These are phyloP conservation scores for Grosmannia serpens DNA, from an alignment of 2,329 filamentous ascomycete species.

Conservation along the genomic window DNA sequence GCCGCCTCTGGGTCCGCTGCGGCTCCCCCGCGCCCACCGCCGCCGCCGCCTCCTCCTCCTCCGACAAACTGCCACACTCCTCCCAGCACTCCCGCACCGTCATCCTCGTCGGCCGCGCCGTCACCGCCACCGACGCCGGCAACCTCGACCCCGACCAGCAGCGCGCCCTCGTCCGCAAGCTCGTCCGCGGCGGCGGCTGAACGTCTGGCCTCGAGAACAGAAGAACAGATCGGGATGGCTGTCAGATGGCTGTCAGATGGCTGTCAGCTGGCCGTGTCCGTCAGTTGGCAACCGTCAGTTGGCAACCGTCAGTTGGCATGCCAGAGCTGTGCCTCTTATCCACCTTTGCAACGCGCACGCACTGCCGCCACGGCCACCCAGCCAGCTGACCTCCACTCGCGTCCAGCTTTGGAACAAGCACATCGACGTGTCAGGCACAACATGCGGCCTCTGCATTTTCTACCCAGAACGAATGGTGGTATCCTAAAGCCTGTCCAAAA, in stretches of 20 bases:
- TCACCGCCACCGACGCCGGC: constrained; percentile 66
- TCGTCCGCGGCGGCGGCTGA: constrained; percentile 44
- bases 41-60: constrained; percentile 22
- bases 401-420: no score
- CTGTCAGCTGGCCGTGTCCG: no score
- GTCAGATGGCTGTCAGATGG: no score
- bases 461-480: not conserved
- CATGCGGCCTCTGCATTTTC: not conserved
- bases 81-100: constrained; percentile 32
- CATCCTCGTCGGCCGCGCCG: constrained; percentile 64
- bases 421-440: no score
- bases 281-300: no score
- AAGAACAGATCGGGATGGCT: no score
- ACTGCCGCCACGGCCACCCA: no score
- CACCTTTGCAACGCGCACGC: no score
- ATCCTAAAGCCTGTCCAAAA: not conserved
- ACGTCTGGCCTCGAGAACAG: constrained; percentile 14
- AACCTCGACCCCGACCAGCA: constrained; percentile 53
- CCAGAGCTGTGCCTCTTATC: no score
- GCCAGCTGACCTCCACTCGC: no score
- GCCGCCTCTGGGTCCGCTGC: constrained; percentile 82
- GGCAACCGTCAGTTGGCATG: no score
- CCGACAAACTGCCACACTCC: not conserved
- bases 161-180: constrained; percentile 46
- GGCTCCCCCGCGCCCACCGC: constrained; percentile 26